phyloP scores from a whole-genome alignment of 169 alveolate species.

The Plasmodium fragile region DNA sequence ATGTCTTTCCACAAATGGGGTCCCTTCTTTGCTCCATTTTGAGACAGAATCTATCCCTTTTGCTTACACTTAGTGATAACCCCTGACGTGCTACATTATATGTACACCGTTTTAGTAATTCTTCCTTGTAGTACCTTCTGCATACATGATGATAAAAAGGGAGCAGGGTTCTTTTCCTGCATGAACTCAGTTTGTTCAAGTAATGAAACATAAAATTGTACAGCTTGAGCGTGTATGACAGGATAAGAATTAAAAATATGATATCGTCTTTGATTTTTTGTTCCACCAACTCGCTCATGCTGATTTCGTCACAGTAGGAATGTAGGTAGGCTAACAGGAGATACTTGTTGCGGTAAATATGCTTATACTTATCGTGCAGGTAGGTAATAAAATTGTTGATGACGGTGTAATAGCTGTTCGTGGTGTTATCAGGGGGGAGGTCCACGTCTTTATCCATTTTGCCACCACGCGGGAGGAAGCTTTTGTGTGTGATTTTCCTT shows the following conservation, averaged over 20 bases:
- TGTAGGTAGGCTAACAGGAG: conserved; percentile 46
- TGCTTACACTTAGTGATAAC: not conserved
- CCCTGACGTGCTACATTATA: not conserved
- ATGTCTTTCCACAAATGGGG: not conserved
- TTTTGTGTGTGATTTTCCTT: not conserved
- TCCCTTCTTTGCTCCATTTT: not conserved
- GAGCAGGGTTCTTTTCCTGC: not conserved
- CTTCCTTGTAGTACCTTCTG: conserved; percentile 16
- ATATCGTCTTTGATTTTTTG: conserved; percentile 36
- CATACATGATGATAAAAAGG: conserved; percentile 54
- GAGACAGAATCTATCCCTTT: not conserved
- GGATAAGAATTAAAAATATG: conserved; percentile 26
- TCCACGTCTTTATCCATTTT: not conserved
- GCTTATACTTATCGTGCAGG: conserved; percentile 63
- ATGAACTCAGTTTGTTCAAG: conserved; percentile 25
- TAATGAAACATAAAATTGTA: conserved; percentile 64
- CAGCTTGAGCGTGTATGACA: conserved; percentile 38
- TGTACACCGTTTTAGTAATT: not conserved
- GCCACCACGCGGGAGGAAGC: not conserved
- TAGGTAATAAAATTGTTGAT: conserved; percentile 43
- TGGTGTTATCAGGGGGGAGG: not conserved
- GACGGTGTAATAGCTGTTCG: conserved; percentile 20
- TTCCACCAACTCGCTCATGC: conserved; percentile 33
- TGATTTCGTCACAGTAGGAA: conserved; percentile 53
- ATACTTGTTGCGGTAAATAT: conserved; percentile 60